Evolutionary conservation across 139 green algal genomes (phyloP), one percentile per base, ranked within the genome.

Genomic region (Pleodorina starrii): DNA sequence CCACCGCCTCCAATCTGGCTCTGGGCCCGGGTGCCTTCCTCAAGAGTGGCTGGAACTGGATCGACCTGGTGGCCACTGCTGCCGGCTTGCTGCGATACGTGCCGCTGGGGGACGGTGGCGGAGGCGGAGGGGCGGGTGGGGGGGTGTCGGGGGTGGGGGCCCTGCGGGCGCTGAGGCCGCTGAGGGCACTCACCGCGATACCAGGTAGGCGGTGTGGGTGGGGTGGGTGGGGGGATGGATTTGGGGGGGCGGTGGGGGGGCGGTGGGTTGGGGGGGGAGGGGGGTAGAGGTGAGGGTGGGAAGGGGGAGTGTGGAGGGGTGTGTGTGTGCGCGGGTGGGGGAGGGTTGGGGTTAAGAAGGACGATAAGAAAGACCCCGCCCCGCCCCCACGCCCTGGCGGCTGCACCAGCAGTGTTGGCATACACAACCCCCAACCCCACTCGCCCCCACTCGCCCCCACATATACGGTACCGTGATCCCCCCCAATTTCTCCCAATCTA

Each of bases 151-250:
- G 90, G 12, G 74, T 94, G 35, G 66, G 93, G 21, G 91, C 90
- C 32, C 59, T 95, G 60, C 66, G 93, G 25, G 90, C 93, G 40
- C 90, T 95, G 25, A 76, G 93, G 40, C 93, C 93, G 35, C 90
- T 95, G 40, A 84, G 93, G 6, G 84, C 89, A n/a, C 81, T 94
- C 46, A 87, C 42, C 4, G 60, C 72, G 23, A 66, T 93, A 7
- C 68, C 91, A 51, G 93, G 69, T 87, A n/a, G 10, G 90, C 0
- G 38, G 17, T 1, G 12, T 10, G 36, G 2, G 69, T 11, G 69
- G 27, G 69, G 5, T 11, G 57, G 19, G 57, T 5, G 57, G 14
- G 57, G 57, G 19, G 9, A 29, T 73, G 29, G 63, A 5, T 36
- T 50, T 36, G 36, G 69, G 16, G 32, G 38, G 10, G 5, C 40